Evolutionary conservation across 306 rosid genomes (phyloP), one percentile per base, ranked within the genome.

Genomic region (Dalbergia cochinchinensis): DNA sequence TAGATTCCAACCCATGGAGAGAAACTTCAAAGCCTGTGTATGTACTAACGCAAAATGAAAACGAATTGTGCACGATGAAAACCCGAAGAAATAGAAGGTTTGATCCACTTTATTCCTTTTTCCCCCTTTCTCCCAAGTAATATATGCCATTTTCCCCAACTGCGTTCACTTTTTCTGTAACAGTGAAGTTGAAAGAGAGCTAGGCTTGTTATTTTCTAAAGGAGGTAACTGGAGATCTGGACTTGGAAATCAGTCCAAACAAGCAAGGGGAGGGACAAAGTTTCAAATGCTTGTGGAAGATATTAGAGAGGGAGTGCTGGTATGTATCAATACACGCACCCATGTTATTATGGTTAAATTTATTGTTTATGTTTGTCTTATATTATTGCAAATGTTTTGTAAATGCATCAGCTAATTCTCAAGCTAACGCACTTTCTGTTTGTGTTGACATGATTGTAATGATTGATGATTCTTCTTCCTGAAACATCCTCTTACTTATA

Each of bases 231-330:
- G 88, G 91, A 86, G 90, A 69, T 82, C 96, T 12, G 96, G 90
- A 54, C 74, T 88, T 55, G 97, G 86, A 55, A 93, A 87, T 77
- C 97, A 90, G 81, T 35, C 91, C 60, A 93, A 85, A 77, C 93
- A 89, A 80, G 69, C 91, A 4, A 90, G 86, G 83, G 85, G 80
- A 12, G 92, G 92, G 79, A 89, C 88, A 11, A 93, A 90, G 82
- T 95, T 95, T 83, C 94, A 84, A 80, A 95, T 95, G 98, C 96
- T 91, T 63, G 99, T 95, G 65, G 99, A 95, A 88, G 99, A 95
- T 83, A 83, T 95, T 54, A 88, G 91, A 83, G 98, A 95, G n/a
- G 99, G 99, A 65, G 96, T 95, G 15, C 94, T 95, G 77, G 99
- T 95, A 90, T 84, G 91, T 77, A 68, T 33, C 18, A 16, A 53